These are phyloP conservation scores for Hondaea fermentalgiana DNA, from an alignment of 108 stramenopile species.

Conservation along the genomic window DNA sequence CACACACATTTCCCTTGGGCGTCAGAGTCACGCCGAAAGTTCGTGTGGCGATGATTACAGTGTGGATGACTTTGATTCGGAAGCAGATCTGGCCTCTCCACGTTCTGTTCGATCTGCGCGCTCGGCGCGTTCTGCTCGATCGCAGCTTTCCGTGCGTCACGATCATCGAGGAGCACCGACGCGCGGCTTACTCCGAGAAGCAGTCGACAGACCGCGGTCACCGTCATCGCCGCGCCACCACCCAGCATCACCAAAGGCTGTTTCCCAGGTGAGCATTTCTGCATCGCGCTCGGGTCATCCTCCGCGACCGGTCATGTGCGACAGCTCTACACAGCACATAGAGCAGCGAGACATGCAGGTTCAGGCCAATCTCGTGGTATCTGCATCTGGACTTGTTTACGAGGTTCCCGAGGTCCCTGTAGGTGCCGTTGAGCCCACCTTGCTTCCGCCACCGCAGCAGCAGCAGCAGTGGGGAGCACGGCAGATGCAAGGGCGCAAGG, in stretches of 20 bases:
- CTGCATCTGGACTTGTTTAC: background rate
- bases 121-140: background rate
- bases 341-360: background rate
- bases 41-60: background rate
- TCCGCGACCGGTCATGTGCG: background rate
- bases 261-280: too few relatives aligned
- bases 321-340: background rate
- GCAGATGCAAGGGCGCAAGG: background rate
- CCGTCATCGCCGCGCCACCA: too few relatives aligned
- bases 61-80: background rate
- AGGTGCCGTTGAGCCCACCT: background rate
- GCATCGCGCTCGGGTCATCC: too few relatives aligned
- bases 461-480: background rate
- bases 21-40: background rate
- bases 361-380: constrained; percentile 6
- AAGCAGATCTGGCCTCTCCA: background rate
- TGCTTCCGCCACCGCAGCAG: background rate
- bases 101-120: background rate
- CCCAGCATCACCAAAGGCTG: too few relatives aligned
- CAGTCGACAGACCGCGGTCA: background rate
- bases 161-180: background rate
- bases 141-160: background rate
- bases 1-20: background rate
- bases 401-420: background rate
- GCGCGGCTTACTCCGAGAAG: background rate